These are phyloP conservation scores for Raffaelea albimanens DNA, from an alignment of 2,329 filamentous ascomycete genomes.

Conservation along the genomic window DNA sequence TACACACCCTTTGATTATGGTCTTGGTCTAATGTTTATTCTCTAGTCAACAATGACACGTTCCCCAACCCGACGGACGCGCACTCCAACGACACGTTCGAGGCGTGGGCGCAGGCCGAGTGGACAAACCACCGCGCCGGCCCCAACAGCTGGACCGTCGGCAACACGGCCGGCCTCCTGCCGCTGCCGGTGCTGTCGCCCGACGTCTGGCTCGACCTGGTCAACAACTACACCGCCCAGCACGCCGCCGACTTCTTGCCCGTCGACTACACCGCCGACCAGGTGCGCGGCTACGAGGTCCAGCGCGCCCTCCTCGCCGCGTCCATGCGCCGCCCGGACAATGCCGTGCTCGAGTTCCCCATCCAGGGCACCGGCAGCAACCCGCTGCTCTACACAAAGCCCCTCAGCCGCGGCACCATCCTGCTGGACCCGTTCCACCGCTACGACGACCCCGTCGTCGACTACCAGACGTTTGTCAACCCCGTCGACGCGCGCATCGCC, in stretches of 20 bases:
- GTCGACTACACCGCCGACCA: neutral
- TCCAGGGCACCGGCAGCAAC: conserved; percentile 1
- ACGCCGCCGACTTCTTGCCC: neutral
- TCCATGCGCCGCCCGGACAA: conserved; percentile 1
- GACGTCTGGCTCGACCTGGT: neutral
- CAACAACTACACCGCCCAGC: no score
- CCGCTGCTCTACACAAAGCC: conserved; percentile 3
- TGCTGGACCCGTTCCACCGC: conserved; percentile 2
- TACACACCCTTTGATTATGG: neutral
- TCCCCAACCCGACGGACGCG: conserved; percentile 2
- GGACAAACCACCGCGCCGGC: conserved; percentile 1
- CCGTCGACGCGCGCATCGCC: conserved; percentile 5
- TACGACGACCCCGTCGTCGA: conserved; percentile 3
- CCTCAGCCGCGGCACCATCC: conserved; percentile 6
- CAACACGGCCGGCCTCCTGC: conserved; percentile 4
- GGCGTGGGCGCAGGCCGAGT: conserved; percentile 1
- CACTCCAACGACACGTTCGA: conserved; percentile 1
- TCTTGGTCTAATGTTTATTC: neutral
- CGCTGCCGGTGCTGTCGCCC: conserved; percentile 2
- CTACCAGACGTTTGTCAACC: conserved; percentile 5
- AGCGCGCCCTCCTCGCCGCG: no score
- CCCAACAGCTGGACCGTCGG: conserved; percentile 1
- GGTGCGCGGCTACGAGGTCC: no score
- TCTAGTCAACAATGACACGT: neutral
- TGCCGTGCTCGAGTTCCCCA: conserved; percentile 6